Base-by-base conservation (phyloP, 768 basidiomycete genomes). In the Tricholoma furcatifolium region DNA sequence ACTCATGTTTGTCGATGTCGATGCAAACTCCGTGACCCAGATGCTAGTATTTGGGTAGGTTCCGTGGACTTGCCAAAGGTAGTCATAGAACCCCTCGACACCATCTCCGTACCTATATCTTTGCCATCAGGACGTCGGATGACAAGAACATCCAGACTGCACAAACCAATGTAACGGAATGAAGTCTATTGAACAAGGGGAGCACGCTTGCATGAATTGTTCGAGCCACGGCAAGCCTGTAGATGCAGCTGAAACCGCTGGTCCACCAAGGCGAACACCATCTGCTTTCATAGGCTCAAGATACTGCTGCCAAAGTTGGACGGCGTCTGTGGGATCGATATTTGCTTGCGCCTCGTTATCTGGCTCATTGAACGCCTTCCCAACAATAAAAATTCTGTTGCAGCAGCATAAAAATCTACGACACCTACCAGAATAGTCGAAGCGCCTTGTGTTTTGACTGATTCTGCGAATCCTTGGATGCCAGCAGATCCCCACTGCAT, bases 11-110 rank as follows among this genome's bases (percentile, higher is more conserved):
- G 68, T 63, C 31, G 79, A 78, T 42, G 77, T 81, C 51, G 81
- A 81, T 0, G 81, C 82, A 63, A 72, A 85, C 58, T 85, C 85
- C 4, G 84, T 85, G 5, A 87, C 74, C 85, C 85, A 87, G 15
- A 85, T 68, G 2, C 82, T 77, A 24, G 67, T 66, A 42, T 82
- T 55, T 47, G 75, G 77, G 54, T 74, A 86, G 7, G 74, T 66
- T 6, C 68, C 62, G 55, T 84, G 78, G 41, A 83, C 74, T 56
- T 79, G 73, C 65, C 76, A 73, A 23, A 86, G 65, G 57, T 85
- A 82, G 45, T 73, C 70, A 45, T 76, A 76, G 60, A 87, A 83
- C 10, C 71, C 74, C 43, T 77, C 77, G 1, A 73, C 68, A 42
- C 83, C 81, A 38, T 75, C 67, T 24, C 82, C 84, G 65, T 87